These are phyloP conservation scores for Fusarium verticillioides DNA, from an alignment of 2,329 filamentous ascomycete genomes.

Conservation along the genomic window DNA sequence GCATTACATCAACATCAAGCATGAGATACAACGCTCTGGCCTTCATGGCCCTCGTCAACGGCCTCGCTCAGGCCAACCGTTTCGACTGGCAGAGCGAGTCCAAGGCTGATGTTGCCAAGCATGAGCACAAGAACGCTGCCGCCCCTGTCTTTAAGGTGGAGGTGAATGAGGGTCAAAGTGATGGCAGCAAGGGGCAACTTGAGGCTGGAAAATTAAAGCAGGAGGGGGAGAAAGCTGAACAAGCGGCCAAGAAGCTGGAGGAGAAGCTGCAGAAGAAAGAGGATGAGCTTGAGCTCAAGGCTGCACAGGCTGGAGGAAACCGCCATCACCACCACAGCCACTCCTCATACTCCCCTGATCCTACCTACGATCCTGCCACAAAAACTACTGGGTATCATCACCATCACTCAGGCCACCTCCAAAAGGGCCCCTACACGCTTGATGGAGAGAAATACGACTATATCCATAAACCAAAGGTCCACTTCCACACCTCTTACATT, in stretches of 20 bases:
- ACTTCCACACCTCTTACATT: conserved; percentile 22
- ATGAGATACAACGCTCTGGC: conserved; percentile 43
- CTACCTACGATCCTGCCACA: conserved; percentile 5
- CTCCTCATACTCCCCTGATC: background rate
- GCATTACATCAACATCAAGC: background rate
- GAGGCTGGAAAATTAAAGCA: background rate
- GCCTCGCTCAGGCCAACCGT: conserved; percentile 36
- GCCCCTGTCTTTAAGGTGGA: background rate
- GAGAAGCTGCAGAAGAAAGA: conserved; percentile 10
- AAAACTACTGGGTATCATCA: background rate
- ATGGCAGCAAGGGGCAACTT: background rate
- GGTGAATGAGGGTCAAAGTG: background rate
- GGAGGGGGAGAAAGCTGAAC: background rate
- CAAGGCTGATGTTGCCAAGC: conserved; percentile 2
- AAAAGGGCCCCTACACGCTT: background rate
- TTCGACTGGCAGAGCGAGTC: conserved; percentile 12
- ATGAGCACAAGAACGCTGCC: background rate
- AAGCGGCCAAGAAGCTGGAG: background rate
- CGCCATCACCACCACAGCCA: conserved; percentile 2
- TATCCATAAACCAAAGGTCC: conserved; percentile 15
- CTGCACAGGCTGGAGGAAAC: background rate
- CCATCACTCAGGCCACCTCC: conserved; percentile 2
- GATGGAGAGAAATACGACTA: conserved; percentile 29
- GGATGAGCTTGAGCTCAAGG: background rate
- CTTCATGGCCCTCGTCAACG: conserved; percentile 38